Conservation (phyloP, 805 yeast genomes). For the Yamadazyma philogaea region DNA sequence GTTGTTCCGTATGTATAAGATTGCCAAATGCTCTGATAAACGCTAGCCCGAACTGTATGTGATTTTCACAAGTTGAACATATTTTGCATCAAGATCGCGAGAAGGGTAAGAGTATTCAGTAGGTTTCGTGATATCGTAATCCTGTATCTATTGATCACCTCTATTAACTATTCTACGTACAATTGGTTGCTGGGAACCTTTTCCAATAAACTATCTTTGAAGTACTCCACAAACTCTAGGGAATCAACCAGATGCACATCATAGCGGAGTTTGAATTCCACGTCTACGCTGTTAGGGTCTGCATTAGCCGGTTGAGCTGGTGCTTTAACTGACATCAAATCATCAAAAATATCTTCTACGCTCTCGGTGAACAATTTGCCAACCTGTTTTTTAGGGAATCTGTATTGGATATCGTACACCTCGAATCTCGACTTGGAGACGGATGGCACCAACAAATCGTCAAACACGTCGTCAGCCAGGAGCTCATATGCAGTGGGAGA, state of each 20-base stretch:
- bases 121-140: too few species aligned
- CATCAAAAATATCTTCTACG: conserved; percentile 27
- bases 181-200: conserved; percentile 24
- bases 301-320: background rate
- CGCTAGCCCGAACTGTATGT: too few species aligned
- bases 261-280: conserved; percentile 33
- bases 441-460: conserved; percentile 36
- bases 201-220: conserved; percentile 32
- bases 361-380: conserved; percentile 1
- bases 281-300: conserved; percentile 21
- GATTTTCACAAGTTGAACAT: too few species aligned
- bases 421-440: conserved; percentile 35
- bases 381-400: conserved; percentile 17
- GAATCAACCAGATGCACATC: conserved; percentile 34
- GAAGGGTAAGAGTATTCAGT: too few species aligned
- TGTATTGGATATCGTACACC: conserved; percentile 26
- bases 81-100: too few species aligned
- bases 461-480: conserved; percentile 31
- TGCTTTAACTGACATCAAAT: conserved; percentile 26
- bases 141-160: background rate
- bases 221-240: conserved; percentile 31
- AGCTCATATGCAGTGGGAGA: conserved; percentile 24
- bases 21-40: too few species aligned
- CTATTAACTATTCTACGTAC: background rate
- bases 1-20: too few species aligned